Base-by-base conservation (phyloP, 2,329 filamentous ascomycete genomes). In the Raffaelea ambrosiae region DNA sequence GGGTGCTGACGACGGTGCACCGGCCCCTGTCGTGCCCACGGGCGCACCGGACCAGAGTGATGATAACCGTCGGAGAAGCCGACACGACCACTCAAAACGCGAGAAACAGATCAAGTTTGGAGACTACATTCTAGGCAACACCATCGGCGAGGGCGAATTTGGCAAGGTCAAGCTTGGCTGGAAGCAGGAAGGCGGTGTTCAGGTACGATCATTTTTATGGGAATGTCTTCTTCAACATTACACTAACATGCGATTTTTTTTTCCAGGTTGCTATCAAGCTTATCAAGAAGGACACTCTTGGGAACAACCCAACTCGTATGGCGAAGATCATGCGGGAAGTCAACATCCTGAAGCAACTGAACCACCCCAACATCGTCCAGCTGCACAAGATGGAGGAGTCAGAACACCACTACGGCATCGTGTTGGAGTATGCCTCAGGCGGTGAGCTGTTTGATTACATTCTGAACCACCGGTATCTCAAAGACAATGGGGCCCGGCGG, bases 321-420 rank as follows among this genome's bases (percentile, higher is more conserved):
- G 87, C 89, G 61, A 98, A 98, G 70, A 98, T 98, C 58, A 90
- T 96, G 69, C 88, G 93, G 53, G 93, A 98, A 66, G 95, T 98
- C 52, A 80, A 87, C 40, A 98, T 98, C 58, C 73, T 98, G 81
- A 51, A 88, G 84, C 57, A 82, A 94, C 40, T 86, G 19, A 64
- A 90, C 38, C 93, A 98, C 65, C 90, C 91, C 19, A 98, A 98
- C 64, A 98, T 98, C 63, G 93, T 98, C 46, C 84, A 87, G 52
- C 73, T 98, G 45, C 91, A 97, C 66, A 94, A 98, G 68, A 97
- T 98, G 87, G 90, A 96, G 26, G 91, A 97, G 67, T 97, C 93
- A 0, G 90, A 97, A 61, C 81, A 88, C 55, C 89, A 97, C 59
- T 98, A 97, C 65, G 93, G 93, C 55, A 97, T 98, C 60, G 95